Evolutionary conservation across 352 stramenopile species (phyloP).

Genomic region (Phytophthora ramorum): DNA sequence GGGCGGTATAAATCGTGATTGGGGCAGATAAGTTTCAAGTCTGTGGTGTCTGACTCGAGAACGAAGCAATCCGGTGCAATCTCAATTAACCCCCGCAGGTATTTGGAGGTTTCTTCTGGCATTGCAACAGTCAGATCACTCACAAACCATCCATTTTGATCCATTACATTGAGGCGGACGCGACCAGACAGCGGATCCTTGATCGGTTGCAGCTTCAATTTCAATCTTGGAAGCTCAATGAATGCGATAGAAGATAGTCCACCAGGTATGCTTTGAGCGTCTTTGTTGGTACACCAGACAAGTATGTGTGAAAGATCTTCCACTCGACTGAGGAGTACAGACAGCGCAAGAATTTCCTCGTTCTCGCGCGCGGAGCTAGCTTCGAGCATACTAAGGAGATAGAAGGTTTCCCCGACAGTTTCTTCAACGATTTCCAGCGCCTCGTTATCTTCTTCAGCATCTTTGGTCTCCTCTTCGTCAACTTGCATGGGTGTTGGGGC

Average conservation of each 20-base stretch:
- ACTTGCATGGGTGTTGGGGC: constrained; percentile 43
- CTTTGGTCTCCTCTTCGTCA: constrained; percentile 64
- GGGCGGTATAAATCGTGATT: constrained; percentile 89
- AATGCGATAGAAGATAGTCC: constrained; percentile 86
- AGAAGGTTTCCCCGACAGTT: constrained; percentile 74
- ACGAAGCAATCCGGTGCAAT: constrained; percentile 72
- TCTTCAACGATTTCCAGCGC: constrained; percentile 69
- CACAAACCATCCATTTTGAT: constrained; percentile 88
- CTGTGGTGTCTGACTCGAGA: constrained; percentile 78
- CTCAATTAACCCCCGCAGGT: constrained; percentile 56
- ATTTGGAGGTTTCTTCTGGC: constrained; percentile 44
- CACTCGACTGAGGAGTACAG: constrained; percentile 92
- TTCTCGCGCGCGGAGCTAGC: constrained; percentile 51
- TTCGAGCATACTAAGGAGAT: constrained; percentile 95
- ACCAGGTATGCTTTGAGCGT: constrained; percentile 1
- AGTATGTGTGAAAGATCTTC: constrained; percentile 98
- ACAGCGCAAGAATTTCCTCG: constrained; percentile 65
- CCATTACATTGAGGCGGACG: constrained; percentile 72
- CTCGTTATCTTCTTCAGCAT: constrained; percentile 52
- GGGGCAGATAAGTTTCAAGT: constrained; percentile 80
- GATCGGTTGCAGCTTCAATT: constrained; percentile 93
- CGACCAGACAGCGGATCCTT: constrained; percentile 52
- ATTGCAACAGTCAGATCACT: constrained; percentile 65
- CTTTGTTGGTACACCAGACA: constrained; percentile 91
- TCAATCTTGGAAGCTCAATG: constrained; percentile 97